phyloP scores from a whole-genome alignment of 2,329 filamentous ascomycete genomes.

The Paraphoma sp. region DNA sequence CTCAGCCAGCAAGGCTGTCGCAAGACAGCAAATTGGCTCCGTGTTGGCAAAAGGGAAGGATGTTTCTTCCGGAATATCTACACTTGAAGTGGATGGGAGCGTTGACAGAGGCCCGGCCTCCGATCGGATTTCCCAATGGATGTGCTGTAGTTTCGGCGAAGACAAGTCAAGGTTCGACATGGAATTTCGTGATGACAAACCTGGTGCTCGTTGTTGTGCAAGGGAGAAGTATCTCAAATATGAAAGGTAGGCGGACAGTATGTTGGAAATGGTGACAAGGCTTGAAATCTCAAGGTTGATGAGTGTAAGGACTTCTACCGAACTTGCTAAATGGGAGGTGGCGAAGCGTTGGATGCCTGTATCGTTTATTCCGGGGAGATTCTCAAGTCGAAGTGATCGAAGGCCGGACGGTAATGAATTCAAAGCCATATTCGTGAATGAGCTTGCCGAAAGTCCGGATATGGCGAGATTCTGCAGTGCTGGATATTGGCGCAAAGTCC shows the following conservation, averaged over 20 bases:
- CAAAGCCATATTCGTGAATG: constrained; percentile 63
- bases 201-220: constrained; percentile 59
- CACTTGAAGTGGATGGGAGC: constrained; percentile 8
- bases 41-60: constrained; percentile 26
- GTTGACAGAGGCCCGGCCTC: constrained; percentile 29
- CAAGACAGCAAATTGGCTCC: constrained; percentile 57
- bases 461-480: constrained; percentile 61
- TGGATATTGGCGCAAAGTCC: constrained; percentile 61
- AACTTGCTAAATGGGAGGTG: constrained; percentile 52
- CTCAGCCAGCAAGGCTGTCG: constrained; percentile 68
- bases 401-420: constrained; percentile 58
- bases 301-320: constrained; percentile 57
- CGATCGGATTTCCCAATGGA: constrained; percentile 66
- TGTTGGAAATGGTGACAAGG: constrained; percentile 59
- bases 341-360: constrained; percentile 61
- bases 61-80: background rate
- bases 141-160: constrained; percentile 56
- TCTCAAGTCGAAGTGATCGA: constrained; percentile 62
- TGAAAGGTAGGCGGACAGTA: constrained; percentile 54
- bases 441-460: constrained; percentile 59
- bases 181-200: constrained; percentile 50
- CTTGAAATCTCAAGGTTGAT: constrained; percentile 62
- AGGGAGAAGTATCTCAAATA: constrained; percentile 59
- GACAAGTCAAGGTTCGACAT: constrained; percentile 52
- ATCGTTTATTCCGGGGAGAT: constrained; percentile 62